Conservation (phyloP, 2,329 filamentous ascomycete genomes). For the Epichloe brachyelytri region DNA sequence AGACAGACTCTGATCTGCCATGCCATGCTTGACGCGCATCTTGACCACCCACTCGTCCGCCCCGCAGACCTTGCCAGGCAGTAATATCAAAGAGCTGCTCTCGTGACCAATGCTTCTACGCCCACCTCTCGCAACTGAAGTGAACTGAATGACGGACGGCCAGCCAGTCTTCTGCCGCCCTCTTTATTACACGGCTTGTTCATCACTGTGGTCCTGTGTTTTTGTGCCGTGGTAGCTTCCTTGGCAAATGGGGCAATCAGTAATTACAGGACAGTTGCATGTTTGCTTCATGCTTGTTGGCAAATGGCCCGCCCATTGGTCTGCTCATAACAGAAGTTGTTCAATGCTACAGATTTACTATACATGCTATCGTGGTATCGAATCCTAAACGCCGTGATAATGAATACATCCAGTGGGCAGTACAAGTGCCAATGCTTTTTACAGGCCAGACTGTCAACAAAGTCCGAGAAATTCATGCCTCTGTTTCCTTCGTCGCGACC, state of each 20-base stretch:
- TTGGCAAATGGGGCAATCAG: not conserved
- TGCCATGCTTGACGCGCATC: too few relatives aligned
- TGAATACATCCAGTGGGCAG: not conserved
- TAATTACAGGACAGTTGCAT: not conserved
- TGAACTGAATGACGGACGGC: too few relatives aligned
- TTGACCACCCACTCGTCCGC: too few relatives aligned
- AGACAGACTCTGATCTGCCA: too few relatives aligned
- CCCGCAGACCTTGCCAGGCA: too few relatives aligned
- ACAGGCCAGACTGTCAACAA: too few relatives aligned
- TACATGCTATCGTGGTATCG: not conserved
- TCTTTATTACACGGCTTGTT: too few relatives aligned
- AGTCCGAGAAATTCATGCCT: not conserved
- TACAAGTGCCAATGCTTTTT: too few relatives aligned
- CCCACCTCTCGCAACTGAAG: too few relatives aligned
- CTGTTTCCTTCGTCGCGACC: not conserved
- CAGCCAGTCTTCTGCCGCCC: too few relatives aligned
- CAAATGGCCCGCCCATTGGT: too few relatives aligned
- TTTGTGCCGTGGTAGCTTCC: not conserved
- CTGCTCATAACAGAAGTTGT: not conserved
- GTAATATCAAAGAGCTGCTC: not conserved
- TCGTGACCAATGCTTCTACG: not conserved
- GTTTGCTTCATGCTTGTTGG: not conserved
- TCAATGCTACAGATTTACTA: not conserved
- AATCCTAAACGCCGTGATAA: not conserved
- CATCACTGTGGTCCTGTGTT: too few relatives aligned